Evolutionary conservation across 2,329 filamentous ascomycete species (phyloP), one percentile per base, ranked within the genome.

Genomic region (Colletotrichum somersetense): DNA sequence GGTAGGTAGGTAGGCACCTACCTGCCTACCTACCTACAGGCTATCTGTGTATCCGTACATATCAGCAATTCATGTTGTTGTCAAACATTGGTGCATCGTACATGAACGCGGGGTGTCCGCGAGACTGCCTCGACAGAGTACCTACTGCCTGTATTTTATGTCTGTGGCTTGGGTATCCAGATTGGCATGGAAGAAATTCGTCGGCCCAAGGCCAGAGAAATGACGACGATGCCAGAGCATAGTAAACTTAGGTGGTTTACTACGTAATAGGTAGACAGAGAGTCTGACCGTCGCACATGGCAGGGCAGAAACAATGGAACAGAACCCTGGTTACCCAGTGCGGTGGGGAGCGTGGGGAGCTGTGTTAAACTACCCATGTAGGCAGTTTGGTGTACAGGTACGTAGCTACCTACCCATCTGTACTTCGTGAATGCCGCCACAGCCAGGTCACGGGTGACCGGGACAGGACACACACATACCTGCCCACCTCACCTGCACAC

Each of bases 241-340:
- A 30, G 30, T 30, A 30, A 30, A 30, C 30, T 4, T 30, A 30
- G 30, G 30, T 30, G 26, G 26, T 26, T 26, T 26, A 26, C 26
- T 26, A 26, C 26, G 26, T 26, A 26, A 26, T 30, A 30, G 30
- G 30, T 30, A 30, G 30, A 30, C 5, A 5, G 5, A 38, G 48
- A 62, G n/a, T 30, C 59, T 30, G 33, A 62, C 30, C 16, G 33
- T 26, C 30, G 33, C 23, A 52, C 61, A 62, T 38, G 30, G 46
- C 30, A 44, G 10, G 59, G 55, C 35, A 67, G 56, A 48, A 44
- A 63, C 40, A 50, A 40, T 65, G 52, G 65, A 53, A 53, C 44
- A 35, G 23, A n/a, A 52, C 55, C 42, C 35, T 10, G 23, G 35
- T 26, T 40, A 44, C n/a, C 40, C 26, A 20, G 59, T 8, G 33